A percentile compares a stretch with the other conserved stretches of the same genome.
These are phyloP conservation scores for Backusella parvicylindrica DNA, from an alignment of 192 early-diverging fungal genomes.

Conservation along the genomic window DNA sequence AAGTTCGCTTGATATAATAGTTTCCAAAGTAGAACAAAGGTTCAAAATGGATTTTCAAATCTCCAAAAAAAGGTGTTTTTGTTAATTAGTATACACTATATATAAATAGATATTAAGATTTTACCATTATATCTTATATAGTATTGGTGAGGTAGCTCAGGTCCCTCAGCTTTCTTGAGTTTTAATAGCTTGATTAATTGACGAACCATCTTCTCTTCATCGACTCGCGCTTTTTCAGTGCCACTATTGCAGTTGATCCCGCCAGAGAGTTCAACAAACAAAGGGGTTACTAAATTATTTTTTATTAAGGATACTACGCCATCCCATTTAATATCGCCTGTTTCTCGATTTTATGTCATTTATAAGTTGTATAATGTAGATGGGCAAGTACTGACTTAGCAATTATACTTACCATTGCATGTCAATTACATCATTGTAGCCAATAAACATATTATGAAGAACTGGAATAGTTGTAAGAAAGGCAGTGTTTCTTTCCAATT, in stretches of 20 bases:
- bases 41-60: background rate
- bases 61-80: background rate
- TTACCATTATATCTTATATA: background rate
- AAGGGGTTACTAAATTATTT: background rate
- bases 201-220: background rate
- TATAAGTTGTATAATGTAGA: background rate
- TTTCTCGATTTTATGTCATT: constrained; percentile 7
- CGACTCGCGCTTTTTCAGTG: background rate
- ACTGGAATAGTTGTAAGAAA: constrained; percentile 1
- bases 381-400: background rate
- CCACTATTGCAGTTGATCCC: background rate
- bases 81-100: background rate
- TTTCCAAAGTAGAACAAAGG: background rate
- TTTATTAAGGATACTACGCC: background rate
- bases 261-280: constrained; percentile 1
- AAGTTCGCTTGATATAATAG: background rate
- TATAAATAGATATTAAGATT: background rate
- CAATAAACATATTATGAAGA: background rate
- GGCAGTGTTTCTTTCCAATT: background rate
- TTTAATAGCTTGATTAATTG: background rate
- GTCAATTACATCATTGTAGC: background rate
- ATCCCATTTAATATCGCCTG: background rate
- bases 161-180: background rate
- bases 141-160: background rate
- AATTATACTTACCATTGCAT: constrained; percentile 10